Evolutionary conservation across 176 grass and related monocot genomes (phyloP).

Genomic region (Zizania latifolia): DNA sequence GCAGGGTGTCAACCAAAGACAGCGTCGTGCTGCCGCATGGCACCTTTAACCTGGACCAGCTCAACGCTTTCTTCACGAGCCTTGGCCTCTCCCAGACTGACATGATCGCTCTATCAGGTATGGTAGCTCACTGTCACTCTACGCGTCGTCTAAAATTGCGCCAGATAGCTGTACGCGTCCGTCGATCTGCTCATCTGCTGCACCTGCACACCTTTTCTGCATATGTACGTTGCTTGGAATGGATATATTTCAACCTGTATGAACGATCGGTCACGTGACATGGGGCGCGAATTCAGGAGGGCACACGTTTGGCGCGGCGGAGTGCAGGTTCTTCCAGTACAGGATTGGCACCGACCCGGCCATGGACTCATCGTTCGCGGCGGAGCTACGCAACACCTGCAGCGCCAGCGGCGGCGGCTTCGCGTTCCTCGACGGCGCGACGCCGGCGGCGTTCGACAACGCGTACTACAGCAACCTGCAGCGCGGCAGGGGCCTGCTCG

Average conservation of each 20-base stretch:
- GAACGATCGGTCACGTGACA: neutral
- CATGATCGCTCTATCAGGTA: conserved; percentile 68
- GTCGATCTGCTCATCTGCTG: neutral
- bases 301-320: conserved; percentile 38
- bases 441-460: conserved; percentile 41
- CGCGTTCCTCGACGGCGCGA: conserved; percentile 21
- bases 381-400: conserved; percentile 27
- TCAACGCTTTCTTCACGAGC: conserved; percentile 48
- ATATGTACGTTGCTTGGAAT: neutral
- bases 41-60: conserved; percentile 49
- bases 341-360: conserved; percentile 30
- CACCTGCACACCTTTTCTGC: neutral
- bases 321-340: conserved; percentile 38
- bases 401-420: neutral
- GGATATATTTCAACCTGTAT: neutral
- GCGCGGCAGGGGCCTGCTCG: conserved; percentile 46
- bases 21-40: conserved; percentile 52
- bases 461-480: conserved; percentile 52
- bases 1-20: conserved; percentile 35
- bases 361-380: conserved; percentile 16
- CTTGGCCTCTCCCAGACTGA: conserved; percentile 57
- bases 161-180: neutral
- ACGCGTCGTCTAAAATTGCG: too few species aligned
- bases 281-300: conserved; percentile 28
- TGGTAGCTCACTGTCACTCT: too few species aligned